These are phyloP conservation scores for Schrenkiella parvula DNA, from an alignment of 345 rosid species.

Conservation along the genomic window DNA sequence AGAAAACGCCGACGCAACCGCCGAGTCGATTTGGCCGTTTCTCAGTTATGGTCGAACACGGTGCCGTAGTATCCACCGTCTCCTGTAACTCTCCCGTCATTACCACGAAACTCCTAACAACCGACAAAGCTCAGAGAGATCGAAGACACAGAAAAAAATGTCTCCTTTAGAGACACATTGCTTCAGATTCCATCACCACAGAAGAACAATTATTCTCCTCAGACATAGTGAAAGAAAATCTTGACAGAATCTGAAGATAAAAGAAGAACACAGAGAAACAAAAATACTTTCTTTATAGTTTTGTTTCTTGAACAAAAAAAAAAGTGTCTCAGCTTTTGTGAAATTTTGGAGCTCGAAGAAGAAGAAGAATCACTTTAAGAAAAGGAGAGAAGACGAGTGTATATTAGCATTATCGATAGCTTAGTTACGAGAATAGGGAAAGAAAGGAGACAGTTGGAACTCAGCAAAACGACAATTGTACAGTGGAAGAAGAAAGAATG, in stretches of 20 bases:
- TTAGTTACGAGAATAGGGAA: constrained; percentile 28
- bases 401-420: constrained; percentile 14
- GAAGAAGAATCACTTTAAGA: constrained; percentile 2
- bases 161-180: constrained; percentile 15
- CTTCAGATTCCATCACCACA: neutral
- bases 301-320: neutral
- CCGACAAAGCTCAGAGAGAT: constrained; percentile 9
- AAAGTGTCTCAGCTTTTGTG: constrained; percentile 15
- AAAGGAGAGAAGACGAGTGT: constrained; percentile 18
- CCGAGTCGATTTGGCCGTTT: constrained; percentile 59
- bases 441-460: constrained; percentile 25
- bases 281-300: neutral
- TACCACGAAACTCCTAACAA: neutral
- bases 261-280: neutral
- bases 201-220: neutral
- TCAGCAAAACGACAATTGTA: constrained; percentile 22
- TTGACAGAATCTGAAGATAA: neutral
- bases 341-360: constrained; percentile 9
- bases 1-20: constrained; percentile 90
- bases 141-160: neutral
- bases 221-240: neutral
- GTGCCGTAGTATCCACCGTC: constrained; percentile 24
- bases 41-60: constrained; percentile 65
- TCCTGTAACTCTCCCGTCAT: constrained; percentile 52
- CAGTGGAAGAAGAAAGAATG: constrained; percentile 23